These are phyloP conservation scores for Syzygium jambos DNA, from an alignment of 345 rosid genomes.

Conservation along the genomic window DNA sequence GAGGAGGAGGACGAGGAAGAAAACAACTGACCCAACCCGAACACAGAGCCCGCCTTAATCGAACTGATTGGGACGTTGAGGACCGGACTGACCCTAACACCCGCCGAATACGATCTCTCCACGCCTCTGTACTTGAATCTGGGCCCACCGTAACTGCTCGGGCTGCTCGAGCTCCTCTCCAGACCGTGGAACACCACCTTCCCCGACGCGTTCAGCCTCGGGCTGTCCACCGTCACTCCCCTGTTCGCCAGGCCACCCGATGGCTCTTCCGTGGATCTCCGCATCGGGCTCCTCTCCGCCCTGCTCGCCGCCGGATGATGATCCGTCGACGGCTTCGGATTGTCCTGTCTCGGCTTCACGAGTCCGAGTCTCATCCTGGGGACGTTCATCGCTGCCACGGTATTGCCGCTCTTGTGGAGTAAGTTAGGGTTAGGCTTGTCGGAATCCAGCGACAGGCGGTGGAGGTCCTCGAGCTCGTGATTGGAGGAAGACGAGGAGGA, in stretches of 20 bases:
- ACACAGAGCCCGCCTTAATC: conserved; percentile 35
- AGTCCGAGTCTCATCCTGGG: conserved; percentile 57
- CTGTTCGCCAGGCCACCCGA: conserved; percentile 29
- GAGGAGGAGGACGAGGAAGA: conserved; percentile 23
- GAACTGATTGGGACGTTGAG: conserved; percentile 55
- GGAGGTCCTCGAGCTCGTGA: conserved; percentile 81
- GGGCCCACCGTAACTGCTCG: conserved; percentile 76
- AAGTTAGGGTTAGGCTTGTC: conserved; percentile 54
- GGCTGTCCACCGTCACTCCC: conserved; percentile 79
- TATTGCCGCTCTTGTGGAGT: conserved; percentile 45
- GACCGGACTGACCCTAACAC: conserved; percentile 57
- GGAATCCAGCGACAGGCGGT: conserved; percentile 72
- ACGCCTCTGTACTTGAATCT: conserved; percentile 68
- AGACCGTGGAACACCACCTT: conserved; percentile 84
- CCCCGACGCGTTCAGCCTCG: conserved; percentile 90
- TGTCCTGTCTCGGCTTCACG: conserved; percentile 41
- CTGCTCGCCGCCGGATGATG: conserved; percentile 11
- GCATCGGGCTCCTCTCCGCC: conserved; percentile 53
- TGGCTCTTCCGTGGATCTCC: conserved; percentile 24
- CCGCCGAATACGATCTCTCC: conserved; percentile 90
- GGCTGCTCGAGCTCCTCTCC: conserved; percentile 96
- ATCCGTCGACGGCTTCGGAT: conserved; percentile 4
- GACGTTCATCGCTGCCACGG: conserved; percentile 23
- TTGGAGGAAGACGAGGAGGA: conserved; percentile 89
- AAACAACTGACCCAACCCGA: conserved; percentile 48